Evolutionary conservation across 768 basidiomycete genomes (phyloP), one percentile per base, ranked within the genome.

Genomic region (Baorangia bicolor): DNA sequence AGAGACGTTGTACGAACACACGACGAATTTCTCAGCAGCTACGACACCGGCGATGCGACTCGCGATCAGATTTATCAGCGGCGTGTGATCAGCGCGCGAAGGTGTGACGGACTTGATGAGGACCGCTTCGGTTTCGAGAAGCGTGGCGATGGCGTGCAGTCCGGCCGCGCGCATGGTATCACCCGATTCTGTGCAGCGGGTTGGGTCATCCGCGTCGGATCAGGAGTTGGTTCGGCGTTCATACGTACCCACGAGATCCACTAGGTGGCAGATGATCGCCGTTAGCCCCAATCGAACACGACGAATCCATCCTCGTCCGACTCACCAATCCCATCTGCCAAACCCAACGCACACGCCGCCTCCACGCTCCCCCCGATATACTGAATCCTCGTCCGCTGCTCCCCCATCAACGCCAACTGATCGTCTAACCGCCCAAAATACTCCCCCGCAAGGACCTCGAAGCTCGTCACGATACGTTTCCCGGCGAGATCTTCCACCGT

Each of bases 131-230:
- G 88, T 84, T 38, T 86, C 72, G 51, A 99, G 82, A 12, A 99
- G 70, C 11, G 94, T 98, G 14, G 87, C 89, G 65, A 99, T 98
- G 38, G 96, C 86, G 70, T 91, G 91, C 52, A 98, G 79, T 35
- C 96, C 97, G 0, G 95, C 95, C 25, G 96, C 97, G 33, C 96
- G 92, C 97, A 99, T 99, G 9, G 97, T 99, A 66, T 99, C 97
- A 40, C 97, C 97, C 18, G 96, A 99, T 75, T 98, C 96, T 95
- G 69, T 38, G 45, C 45, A 27, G 10, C 5, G n/a, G n/a, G 27
- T 37, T 38, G 13, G 14, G 35, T 27, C 16, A 11, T 20, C 33
- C 4, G 11, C 3, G 30, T 55, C 18, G 20, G 25, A 55, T 16
- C 14, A 28, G 11, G 25, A 4, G 0, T 23, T 1, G 8, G 16